phyloP scores from a whole-genome alignment of 2,329 filamentous ascomycete species.

The Calonectria multiphialidica region DNA sequence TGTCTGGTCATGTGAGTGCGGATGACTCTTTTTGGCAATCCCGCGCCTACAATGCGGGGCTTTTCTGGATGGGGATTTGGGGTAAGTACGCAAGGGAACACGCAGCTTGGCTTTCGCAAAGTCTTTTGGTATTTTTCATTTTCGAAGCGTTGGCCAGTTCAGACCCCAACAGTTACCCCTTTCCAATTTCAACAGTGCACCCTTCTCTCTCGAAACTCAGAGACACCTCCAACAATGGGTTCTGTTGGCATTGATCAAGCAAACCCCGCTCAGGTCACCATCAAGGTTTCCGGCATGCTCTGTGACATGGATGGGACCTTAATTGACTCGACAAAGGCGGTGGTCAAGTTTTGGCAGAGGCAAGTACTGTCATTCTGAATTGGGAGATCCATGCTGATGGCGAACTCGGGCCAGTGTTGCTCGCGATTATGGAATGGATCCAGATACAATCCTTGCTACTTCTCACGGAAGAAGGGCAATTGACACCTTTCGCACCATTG shows the following conservation, averaged over 20 bases:
- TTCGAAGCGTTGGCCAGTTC: too few species aligned
- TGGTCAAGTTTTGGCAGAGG: not conserved
- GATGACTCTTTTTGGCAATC: too few species aligned
- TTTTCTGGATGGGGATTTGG: not conserved
- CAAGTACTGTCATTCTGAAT: not conserved
- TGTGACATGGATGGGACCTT: not conserved
- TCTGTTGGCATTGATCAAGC: not conserved
- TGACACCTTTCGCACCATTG: not conserved
- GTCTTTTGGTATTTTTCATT: not conserved
- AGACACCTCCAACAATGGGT: not conserved
- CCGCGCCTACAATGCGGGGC: not conserved
- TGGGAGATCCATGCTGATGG: not conserved
- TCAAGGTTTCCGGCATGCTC: not conserved
- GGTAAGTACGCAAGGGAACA: not conserved
- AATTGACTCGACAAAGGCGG: not conserved
- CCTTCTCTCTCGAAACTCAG: not conserved
- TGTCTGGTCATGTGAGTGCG: too few species aligned
- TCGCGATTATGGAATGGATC: not conserved
- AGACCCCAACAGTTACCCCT: not conserved
- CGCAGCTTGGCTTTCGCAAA: not conserved
- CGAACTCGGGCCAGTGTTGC: not conserved
- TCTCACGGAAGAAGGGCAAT: not conserved
- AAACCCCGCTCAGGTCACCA: not conserved
- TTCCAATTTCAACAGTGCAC: not conserved
- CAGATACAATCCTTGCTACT: not conserved